phyloP scores from a whole-genome alignment of 768 basidiomycete genomes.

The Amanita exitialis region DNA sequence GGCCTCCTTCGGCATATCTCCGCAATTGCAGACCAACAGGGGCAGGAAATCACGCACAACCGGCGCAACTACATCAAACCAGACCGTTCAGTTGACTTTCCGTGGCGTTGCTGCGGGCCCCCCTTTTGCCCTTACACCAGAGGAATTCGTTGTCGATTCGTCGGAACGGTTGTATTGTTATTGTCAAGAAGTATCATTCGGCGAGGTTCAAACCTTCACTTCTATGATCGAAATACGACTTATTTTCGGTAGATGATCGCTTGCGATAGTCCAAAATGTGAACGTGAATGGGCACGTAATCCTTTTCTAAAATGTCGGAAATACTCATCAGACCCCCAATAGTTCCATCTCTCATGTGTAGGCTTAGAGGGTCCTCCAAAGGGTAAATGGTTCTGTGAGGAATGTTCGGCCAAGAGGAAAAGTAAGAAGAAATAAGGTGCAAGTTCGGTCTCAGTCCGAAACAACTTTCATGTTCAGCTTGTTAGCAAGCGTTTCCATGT shows the following conservation, averaged over 20 bases:
- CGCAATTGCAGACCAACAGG: neutral
- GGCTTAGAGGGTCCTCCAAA: conserved; percentile 48
- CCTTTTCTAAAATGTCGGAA: neutral
- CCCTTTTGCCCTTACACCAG: conserved; percentile 6
- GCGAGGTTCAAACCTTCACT: conserved; percentile 43
- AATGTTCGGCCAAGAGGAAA: conserved; percentile 39
- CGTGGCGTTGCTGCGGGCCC: conserved; percentile 1
- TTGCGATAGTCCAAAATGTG: conserved; percentile 66
- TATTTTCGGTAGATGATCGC: conserved; percentile 61
- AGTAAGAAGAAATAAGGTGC: conserved; percentile 6
- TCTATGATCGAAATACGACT: conserved; percentile 5
- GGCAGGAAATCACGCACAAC: conserved; percentile 1
- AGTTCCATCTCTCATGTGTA: conserved; percentile 73
- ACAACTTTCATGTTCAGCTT: conserved; percentile 54
- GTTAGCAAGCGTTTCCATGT: conserved; percentile 81
- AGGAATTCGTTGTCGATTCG: conserved; percentile 20
- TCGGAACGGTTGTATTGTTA: conserved; percentile 67
- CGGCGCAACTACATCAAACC: neutral
- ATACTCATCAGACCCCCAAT: conserved; percentile 1
- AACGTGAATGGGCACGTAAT: conserved; percentile 71
- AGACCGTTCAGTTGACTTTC: conserved; percentile 1
- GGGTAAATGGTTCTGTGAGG: conserved; percentile 65
- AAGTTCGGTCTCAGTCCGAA: conserved; percentile 11
- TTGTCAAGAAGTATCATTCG: conserved; percentile 73
- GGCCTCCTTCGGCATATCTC: neutral